Percentiles rank a stretch among this genome's conserved stretches.
These are phyloP conservation scores for Umbelopsis sp. DNA, from an alignment of 371 early-diverging fungal species.

Conservation along the genomic window DNA sequence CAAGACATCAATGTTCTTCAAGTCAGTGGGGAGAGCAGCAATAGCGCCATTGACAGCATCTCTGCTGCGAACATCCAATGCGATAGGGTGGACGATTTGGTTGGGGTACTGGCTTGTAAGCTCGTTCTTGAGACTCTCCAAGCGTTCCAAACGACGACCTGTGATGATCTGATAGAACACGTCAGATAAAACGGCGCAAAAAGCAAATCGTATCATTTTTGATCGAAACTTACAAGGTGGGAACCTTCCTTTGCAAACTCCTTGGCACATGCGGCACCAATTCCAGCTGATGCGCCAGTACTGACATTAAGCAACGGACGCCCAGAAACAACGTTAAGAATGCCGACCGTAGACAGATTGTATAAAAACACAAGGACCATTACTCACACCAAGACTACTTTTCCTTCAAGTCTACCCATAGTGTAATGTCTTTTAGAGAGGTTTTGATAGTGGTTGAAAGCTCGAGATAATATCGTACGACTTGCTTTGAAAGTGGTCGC, in stretches of 20 bases:
- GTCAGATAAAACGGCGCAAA: not conserved
- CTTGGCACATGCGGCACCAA: constrained; percentile 84
- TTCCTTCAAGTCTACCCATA: constrained; percentile 55
- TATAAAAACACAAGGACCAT: not conserved
- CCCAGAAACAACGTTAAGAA: no score
- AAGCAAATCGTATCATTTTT: not conserved
- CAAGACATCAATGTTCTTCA: constrained; percentile 73
- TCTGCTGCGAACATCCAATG: constrained; percentile 77
- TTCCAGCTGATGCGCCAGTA: constrained; percentile 94
- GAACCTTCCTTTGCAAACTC: constrained; percentile 86
- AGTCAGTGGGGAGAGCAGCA: constrained; percentile 54
- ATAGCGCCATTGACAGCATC: constrained; percentile 62
- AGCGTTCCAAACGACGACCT: constrained; percentile 78
- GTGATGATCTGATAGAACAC: constrained; percentile 60
- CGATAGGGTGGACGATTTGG: constrained; percentile 62
- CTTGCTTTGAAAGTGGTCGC: not conserved
- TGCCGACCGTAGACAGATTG: not conserved
- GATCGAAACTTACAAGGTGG: constrained; percentile 57
- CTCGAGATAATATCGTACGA: constrained; percentile 7
- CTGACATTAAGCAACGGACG: constrained; percentile 34
- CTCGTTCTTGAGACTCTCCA: constrained; percentile 61
- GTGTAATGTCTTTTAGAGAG: constrained; percentile 4
- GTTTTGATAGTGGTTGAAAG: not conserved
- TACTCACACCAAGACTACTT: constrained; percentile 58
- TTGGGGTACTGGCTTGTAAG: constrained; percentile 55